Conservation (phyloP, 208 protist species). For the Leptomonas pyrrhocoris region DNA sequence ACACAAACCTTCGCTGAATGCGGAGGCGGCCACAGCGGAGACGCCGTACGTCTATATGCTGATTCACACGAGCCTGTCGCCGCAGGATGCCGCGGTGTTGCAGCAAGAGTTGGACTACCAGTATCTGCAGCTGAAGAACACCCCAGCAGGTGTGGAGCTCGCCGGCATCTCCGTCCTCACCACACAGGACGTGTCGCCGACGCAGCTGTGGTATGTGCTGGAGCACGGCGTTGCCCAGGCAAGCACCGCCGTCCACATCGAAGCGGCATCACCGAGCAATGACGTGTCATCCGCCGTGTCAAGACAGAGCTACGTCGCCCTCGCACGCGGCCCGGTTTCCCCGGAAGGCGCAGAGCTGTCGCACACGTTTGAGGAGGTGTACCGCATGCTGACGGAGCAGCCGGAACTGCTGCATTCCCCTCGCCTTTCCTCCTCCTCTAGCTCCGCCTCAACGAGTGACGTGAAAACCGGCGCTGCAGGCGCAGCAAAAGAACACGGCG, state of each 20-base stretch:
- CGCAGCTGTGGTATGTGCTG: slow-evolving; percentile 27
- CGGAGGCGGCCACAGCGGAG: background rate
- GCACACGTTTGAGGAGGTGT: slow-evolving; percentile 24
- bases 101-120: slow-evolving; percentile 32
- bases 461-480: background rate
- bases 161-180: slow-evolving; percentile 25
- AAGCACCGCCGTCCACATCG: background rate
- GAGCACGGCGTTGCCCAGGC: background rate
- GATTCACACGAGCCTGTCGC: slow-evolving; percentile 28
- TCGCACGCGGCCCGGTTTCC: slow-evolving; percentile 4
- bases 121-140: slow-evolving; percentile 16
- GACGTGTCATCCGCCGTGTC: background rate
- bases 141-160: slow-evolving; percentile 22
- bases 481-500: background rate
- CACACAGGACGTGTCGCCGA: slow-evolving; percentile 21
- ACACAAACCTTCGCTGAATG: background rate
- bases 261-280: background rate
- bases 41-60: slow-evolving; percentile 23
- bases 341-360: slow-evolving; percentile 9
- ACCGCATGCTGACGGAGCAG: slow-evolving; percentile 25
- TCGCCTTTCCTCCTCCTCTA: background rate
- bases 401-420: background rate
- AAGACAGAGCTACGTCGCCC: background rate
- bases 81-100: slow-evolving; percentile 28
- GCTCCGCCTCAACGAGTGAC: background rate